Evolutionary conservation across 768 basidiomycete species (phyloP).

Genomic region (Termitomyces sp.): DNA sequence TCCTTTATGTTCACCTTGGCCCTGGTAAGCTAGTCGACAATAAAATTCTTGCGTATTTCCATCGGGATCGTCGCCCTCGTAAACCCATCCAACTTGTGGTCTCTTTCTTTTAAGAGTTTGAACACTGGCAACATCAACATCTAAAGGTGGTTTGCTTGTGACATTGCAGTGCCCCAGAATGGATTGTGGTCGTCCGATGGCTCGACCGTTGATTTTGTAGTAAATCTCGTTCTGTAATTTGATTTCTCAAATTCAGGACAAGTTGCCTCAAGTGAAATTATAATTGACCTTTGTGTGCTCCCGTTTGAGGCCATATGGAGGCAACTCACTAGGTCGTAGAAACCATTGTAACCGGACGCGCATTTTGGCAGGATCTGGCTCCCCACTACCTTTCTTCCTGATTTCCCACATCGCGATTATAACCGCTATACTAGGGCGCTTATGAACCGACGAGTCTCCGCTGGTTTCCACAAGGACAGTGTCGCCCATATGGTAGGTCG

Average conservation of each 20-base stretch:
- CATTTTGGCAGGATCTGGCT: constrained; percentile 35
- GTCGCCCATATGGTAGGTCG: constrained; percentile 52
- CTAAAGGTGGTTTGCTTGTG: constrained; percentile 20
- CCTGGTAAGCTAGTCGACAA: constrained; percentile 54
- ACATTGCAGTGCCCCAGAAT: constrained; percentile 51
- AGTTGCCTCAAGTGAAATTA: neutral
- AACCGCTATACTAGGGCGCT: constrained; percentile 59
- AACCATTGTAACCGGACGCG: constrained; percentile 74
- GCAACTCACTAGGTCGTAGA: constrained; percentile 57
- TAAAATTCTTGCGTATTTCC: constrained; percentile 31
- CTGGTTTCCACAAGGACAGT: constrained; percentile 56
- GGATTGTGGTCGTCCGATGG: constrained; percentile 42
- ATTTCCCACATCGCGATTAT: constrained; percentile 68
- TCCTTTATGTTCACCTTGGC: constrained; percentile 39
- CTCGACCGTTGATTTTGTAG: constrained; percentile 48
- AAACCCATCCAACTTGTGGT: constrained; percentile 6
- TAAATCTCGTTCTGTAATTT: constrained; percentile 69
- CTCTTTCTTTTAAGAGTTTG: constrained; percentile 8
- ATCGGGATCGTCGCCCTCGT: constrained; percentile 17
- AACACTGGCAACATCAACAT: constrained; percentile 2
- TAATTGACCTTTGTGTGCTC: constrained; percentile 51
- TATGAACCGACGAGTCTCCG: constrained; percentile 33
- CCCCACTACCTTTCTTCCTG: constrained; percentile 17
- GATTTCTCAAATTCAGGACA: neutral
- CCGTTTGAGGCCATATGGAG: constrained; percentile 53